Conservation (phyloP, 1,284 basidiomycete species). For the Bjerkandera adusta region DNA sequence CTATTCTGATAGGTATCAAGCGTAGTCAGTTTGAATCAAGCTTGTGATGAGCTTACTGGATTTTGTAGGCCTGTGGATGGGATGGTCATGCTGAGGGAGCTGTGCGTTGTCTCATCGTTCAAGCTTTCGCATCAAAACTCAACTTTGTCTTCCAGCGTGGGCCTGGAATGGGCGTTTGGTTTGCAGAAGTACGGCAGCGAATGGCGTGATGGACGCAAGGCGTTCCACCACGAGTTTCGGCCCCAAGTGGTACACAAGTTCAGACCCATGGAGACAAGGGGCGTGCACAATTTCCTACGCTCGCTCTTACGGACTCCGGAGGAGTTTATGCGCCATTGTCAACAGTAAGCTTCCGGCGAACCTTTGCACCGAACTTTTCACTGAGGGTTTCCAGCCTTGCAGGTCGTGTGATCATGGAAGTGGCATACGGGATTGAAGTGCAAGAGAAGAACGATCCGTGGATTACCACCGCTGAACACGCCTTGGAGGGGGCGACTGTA, state of each 20-base stretch:
- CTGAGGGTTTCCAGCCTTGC: slow-evolving; percentile 18
- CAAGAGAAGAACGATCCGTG: slow-evolving; percentile 21
- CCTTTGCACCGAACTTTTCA: too few species aligned
- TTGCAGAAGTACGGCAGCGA: not conserved
- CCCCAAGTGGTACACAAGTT: not conserved
- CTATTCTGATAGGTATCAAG: slow-evolving; percentile 15
- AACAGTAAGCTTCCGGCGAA: too few species aligned
- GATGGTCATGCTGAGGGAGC: not conserved
- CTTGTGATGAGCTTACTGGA: not conserved
- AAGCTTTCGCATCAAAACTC: not conserved
- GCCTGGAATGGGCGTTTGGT: not conserved
- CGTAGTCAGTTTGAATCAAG: not conserved
- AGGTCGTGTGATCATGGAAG: slow-evolving; percentile 22
- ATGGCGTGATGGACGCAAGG: slow-evolving; percentile 4
- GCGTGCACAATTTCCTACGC: too few species aligned
- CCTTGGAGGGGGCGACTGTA: slow-evolving; percentile 15
- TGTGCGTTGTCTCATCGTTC: not conserved
- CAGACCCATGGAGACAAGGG: too few species aligned
- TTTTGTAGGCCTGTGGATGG: not conserved
- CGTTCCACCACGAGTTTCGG: slow-evolving; percentile 1
- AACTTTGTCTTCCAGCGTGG: not conserved
- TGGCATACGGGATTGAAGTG: slow-evolving; percentile 27
- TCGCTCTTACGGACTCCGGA: too few species aligned
- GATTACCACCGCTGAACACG: slow-evolving; percentile 21
- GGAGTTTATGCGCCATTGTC: too few species aligned